Percentiles rank a stretch among this genome's conserved stretches.
Evolutionary conservation across 1,284 basidiomycete genomes (phyloP).

Genomic region (Leccinum pseudoinsigne): DNA sequence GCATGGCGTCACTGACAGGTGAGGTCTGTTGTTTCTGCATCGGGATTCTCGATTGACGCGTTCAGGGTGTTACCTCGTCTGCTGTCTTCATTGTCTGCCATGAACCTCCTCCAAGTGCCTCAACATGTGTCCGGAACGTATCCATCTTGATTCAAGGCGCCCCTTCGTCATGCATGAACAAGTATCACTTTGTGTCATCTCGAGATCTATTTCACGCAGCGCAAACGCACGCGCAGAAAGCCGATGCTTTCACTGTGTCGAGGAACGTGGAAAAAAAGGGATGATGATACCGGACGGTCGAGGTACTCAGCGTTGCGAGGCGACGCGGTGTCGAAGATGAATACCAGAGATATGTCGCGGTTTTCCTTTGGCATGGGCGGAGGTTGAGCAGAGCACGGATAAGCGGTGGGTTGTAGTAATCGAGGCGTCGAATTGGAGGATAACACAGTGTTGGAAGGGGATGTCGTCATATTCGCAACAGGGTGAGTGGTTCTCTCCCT

Average conservation of each 20-base stretch:
- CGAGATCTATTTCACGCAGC: conserved; percentile 29
- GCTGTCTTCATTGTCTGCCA: conserved; percentile 16
- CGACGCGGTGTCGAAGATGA: conserved; percentile 13
- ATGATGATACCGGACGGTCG: conserved; percentile 27
- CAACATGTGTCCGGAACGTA: conserved; percentile 31
- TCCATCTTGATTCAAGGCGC: conserved; percentile 14
- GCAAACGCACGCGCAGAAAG: conserved; percentile 32
- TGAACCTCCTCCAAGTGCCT: conserved; percentile 21
- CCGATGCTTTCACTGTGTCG: conserved; percentile 23
- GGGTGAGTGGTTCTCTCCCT: conserved; percentile 28
- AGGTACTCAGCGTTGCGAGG: conserved; percentile 15
- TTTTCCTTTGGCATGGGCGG: conserved; percentile 4
- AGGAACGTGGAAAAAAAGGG: conserved; percentile 17
- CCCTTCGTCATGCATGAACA: conserved; percentile 22
- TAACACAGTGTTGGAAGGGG: too few relatives aligned
- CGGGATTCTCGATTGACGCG: conserved; percentile 6
- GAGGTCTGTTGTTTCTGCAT: neutral
- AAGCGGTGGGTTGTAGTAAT: conserved; percentile 9
- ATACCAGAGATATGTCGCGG: conserved; percentile 32
- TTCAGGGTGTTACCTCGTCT: conserved; percentile 10
- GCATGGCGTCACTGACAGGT: conserved; percentile 18
- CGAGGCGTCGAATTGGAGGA: too few relatives aligned
- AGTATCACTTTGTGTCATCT: conserved; percentile 27
- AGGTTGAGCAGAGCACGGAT: conserved; percentile 30
- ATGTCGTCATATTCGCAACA: conserved; percentile 34